A percentile compares a stretch with the other conserved stretches of the same genome.
phyloP scores from a whole-genome alignment of 192 early-diverging fungal species.

The Linnemannia elongata region DNA sequence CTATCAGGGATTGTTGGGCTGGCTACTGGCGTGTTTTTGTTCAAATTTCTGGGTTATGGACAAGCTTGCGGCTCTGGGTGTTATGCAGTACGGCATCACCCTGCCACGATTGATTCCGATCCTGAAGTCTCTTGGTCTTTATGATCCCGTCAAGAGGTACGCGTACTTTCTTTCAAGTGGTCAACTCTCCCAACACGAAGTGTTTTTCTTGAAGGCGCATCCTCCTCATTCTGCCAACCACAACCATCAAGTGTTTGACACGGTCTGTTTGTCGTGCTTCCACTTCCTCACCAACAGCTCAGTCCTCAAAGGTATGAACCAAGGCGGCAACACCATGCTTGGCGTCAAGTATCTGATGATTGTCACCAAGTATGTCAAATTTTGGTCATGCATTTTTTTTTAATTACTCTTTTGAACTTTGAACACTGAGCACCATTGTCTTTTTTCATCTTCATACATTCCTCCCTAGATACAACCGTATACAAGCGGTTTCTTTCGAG shows the following conservation, averaged over 20 bases:
- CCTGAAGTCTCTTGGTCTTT: not conserved
- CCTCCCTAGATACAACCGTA: slow-evolving; percentile 24
- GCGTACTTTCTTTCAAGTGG: too few relatives aligned
- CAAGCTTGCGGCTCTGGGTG: slow-evolving; percentile 19
- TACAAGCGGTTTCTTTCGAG: slow-evolving; percentile 6
- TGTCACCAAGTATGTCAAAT: slow-evolving; percentile 18
- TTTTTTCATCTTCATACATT: not conserved
- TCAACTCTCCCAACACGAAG: not conserved
- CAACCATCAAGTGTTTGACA: not conserved
- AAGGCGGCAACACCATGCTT: slow-evolving; percentile 31
- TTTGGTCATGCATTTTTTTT: not conserved
- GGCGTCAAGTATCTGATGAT: slow-evolving; percentile 28
- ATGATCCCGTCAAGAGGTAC: not conserved
- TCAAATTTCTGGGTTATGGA: not conserved
- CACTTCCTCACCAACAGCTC: not conserved
- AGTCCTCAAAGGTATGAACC: slow-evolving; percentile 20
- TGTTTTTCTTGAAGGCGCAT: too few relatives aligned
- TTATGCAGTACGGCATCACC: slow-evolving; percentile 19
- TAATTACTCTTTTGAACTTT: not conserved
- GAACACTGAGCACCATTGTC: too few relatives aligned
- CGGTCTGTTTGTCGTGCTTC: not conserved
- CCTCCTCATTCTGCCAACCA: not conserved
- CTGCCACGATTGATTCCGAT: not conserved
- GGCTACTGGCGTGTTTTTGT: not conserved
- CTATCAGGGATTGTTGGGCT: not conserved